phyloP scores from a whole-genome alignment of 2,329 filamentous ascomycete species.

The Macrophomina tecta region DNA sequence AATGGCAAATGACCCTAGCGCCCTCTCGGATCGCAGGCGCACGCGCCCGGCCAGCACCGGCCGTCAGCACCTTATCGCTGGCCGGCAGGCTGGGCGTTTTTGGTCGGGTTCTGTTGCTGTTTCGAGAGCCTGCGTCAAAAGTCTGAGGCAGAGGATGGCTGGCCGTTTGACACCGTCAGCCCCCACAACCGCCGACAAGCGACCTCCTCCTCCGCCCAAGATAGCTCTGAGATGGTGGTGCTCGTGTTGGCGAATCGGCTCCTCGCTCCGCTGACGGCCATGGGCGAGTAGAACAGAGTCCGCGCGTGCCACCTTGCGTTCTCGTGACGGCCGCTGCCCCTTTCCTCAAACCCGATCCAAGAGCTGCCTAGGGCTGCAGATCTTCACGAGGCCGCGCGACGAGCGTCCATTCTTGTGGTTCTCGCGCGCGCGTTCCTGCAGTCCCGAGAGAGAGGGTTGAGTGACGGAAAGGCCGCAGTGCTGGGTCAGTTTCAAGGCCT shows the following conservation, averaged over 20 bases:
- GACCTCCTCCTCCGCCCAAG: conserved; percentile 10
- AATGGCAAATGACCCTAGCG: conserved; percentile 24
- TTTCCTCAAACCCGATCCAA: not conserved
- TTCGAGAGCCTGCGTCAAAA: not conserved
- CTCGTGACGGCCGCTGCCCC: conserved; percentile 1
- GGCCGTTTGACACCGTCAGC: conserved; percentile 6
- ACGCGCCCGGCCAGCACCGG: conserved; percentile 10
- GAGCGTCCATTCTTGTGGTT: not conserved
- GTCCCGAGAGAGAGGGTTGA: conserved; percentile 24
- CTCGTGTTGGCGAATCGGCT: not conserved
- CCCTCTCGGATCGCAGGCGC: conserved; percentile 2
- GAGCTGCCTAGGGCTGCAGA: conserved; percentile 26
- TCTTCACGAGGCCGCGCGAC: conserved; percentile 25
- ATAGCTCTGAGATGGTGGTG: conserved; percentile 13
- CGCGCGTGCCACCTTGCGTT: conserved; percentile 3
- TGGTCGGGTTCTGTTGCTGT: conserved; percentile 8
- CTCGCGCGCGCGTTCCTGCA: conserved; percentile 13
- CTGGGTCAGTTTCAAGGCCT: conserved; percentile 22
- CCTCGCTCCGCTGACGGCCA: not conserved
- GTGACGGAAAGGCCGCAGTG: conserved; percentile 26
- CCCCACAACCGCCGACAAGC: conserved; percentile 11
- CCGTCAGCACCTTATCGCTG: conserved; percentile 27
- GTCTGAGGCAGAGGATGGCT: conserved; percentile 6
- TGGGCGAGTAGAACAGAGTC: not conserved
- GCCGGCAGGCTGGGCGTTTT: conserved; percentile 16